phyloP scores from a whole-genome alignment of 2,329 filamentous ascomycete species.

The Alternaria arbusti region DNA sequence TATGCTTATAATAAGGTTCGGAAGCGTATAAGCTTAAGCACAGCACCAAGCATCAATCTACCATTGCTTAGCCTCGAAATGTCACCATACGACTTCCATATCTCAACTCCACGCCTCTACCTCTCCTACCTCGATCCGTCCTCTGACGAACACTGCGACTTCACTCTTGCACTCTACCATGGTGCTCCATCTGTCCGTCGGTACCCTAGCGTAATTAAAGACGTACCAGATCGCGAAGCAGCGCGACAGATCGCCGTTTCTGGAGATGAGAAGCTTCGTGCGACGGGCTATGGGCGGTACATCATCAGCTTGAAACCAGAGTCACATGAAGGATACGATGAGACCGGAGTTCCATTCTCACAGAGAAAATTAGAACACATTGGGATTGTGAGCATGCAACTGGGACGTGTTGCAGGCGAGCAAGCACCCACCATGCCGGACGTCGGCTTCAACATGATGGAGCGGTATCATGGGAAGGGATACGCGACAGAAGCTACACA shows the following conservation, averaged over 20 bases:
- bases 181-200: not conserved
- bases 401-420: constrained; percentile 13
- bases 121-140: constrained; percentile 24
- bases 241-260: constrained; percentile 17
- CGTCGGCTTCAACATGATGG: constrained; percentile 23
- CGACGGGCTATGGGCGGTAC: constrained; percentile 36
- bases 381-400: constrained; percentile 30
- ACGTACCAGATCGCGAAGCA: constrained; percentile 1
- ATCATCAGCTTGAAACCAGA: constrained; percentile 28
- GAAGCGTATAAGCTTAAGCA: not conserved
- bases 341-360: not conserved
- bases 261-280: constrained; percentile 7
- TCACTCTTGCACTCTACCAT: constrained; percentile 6
- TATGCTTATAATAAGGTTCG: not conserved
- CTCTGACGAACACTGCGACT: constrained; percentile 22
- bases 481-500: constrained; percentile 22
- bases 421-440: constrained; percentile 21
- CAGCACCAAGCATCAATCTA: not conserved
- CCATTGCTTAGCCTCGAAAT: not conserved
- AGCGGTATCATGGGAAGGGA: constrained; percentile 18
- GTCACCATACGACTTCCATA: constrained; percentile 62
- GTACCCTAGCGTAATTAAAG: not conserved
- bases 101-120: constrained; percentile 58
- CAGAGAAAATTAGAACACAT: constrained; percentile 6
- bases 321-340: not conserved